Evolutionary conservation across 805 yeast species (phyloP).

Genomic region (Ogataea naganishii): DNA sequence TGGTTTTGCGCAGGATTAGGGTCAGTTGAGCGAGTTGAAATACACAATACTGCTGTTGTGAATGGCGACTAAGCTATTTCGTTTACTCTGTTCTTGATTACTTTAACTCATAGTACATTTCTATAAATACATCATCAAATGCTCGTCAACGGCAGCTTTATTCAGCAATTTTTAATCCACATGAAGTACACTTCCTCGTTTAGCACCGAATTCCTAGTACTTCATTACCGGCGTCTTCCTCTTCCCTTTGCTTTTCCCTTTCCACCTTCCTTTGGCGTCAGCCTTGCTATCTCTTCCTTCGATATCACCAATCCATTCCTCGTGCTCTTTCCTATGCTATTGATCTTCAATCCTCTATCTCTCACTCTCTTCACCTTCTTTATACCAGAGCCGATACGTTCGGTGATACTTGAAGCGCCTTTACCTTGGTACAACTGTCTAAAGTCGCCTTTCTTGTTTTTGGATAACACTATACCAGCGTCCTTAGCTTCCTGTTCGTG

Average conservation of each 20-base stretch:
- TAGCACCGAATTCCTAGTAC: constrained; percentile 2
- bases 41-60: no score
- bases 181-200: constrained; percentile 5
- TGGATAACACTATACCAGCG: constrained; percentile 83
- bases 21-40: no score
- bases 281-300: constrained; percentile 52
- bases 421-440: constrained; percentile 40
- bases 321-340: constrained; percentile 69
- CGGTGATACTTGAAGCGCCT: constrained; percentile 42
- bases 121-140: neutral
- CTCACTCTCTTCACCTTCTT: constrained; percentile 34
- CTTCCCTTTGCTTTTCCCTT: constrained; percentile 9
- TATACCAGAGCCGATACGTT: constrained; percentile 40
- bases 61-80: neutral
- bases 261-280: constrained; percentile 18
- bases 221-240: constrained; percentile 4
- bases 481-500: constrained; percentile 75
- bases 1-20: no score
- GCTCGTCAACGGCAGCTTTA: neutral
- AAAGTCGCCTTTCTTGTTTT: constrained; percentile 56
- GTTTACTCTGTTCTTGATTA: neutral
- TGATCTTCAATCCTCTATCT: constrained; percentile 72
- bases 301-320: constrained; percentile 71
- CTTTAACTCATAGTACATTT: neutral
- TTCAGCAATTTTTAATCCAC: constrained; percentile 1